These are phyloP conservation scores for Xanthoconium purpureum DNA, from an alignment of 768 basidiomycete species.

Conservation along the genomic window DNA sequence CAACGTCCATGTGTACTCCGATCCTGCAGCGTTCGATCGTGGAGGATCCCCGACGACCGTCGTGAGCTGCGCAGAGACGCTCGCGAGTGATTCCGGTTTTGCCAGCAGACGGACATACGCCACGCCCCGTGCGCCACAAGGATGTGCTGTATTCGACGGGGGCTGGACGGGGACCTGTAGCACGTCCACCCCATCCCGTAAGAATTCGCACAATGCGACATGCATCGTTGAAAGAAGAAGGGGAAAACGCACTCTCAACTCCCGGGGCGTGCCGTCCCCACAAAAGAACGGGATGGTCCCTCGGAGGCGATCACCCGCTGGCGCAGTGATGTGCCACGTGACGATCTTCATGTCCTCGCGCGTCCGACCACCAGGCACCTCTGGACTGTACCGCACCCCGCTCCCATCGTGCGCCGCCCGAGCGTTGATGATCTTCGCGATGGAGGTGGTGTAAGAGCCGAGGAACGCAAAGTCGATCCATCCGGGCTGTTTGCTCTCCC, in stretches of 20 bases:
- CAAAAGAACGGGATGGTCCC: constrained; percentile 67
- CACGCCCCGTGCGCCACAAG: constrained; percentile 48
- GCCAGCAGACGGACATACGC: constrained; percentile 48
- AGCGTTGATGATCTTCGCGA: constrained; percentile 54
- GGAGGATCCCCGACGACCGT: constrained; percentile 48
- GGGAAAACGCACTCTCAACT: constrained; percentile 45
- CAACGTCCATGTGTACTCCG: constrained; percentile 42
- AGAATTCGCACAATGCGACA: neutral
- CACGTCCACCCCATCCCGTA: neutral
- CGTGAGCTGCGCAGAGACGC: constrained; percentile 39
- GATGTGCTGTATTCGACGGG: constrained; percentile 46
- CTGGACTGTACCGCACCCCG: constrained; percentile 41
- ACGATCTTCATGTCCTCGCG: constrained; percentile 54
- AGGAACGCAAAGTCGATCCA: constrained; percentile 71
- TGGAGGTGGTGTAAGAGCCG: constrained; percentile 44
- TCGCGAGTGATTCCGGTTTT: constrained; percentile 25
- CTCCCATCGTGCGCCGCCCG: constrained; percentile 42
- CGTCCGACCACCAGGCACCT: constrained; percentile 52
- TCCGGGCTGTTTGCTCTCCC: constrained; percentile 53
- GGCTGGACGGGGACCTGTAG: constrained; percentile 50
- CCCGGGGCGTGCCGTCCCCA: constrained; percentile 64
- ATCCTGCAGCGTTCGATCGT: constrained; percentile 14
- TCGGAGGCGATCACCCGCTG: constrained; percentile 24
- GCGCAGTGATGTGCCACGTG: constrained; percentile 55
- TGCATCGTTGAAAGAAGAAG: neutral